Conservation (phyloP, 441 rosid genomes). For the Eutrema salsugineum region DNA sequence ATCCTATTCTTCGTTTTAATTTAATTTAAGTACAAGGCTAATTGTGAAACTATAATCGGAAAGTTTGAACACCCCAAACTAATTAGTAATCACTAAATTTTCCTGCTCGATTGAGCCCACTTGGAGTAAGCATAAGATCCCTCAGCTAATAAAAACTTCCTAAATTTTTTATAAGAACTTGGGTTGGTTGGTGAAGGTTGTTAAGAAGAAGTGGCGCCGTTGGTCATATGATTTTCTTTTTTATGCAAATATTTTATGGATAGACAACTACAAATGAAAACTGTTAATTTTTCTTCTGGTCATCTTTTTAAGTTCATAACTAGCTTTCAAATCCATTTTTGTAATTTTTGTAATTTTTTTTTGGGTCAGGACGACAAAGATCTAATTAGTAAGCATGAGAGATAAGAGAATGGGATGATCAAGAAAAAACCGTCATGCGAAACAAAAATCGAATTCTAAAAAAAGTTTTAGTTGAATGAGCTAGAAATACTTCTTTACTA, state of each 20-base stretch:
- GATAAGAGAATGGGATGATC: neutral
- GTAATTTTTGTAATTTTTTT: neutral
- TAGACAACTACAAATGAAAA: neutral
- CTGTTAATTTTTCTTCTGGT: neutral
- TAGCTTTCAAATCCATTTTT: neutral
- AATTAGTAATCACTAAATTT: neutral
- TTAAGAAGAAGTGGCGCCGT: constrained; percentile 32
- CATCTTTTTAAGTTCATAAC: neutral
- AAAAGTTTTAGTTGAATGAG: neutral
- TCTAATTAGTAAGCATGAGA: neutral
- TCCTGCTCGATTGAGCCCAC: neutral
- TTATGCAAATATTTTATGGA: neutral
- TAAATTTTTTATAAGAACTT: neutral
- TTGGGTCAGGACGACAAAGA: neutral
- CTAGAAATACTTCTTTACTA: neutral
- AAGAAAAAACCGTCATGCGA: neutral
- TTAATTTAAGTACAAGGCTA: neutral
- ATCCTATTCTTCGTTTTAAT: neutral
- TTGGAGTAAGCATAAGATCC: constrained; percentile 5
- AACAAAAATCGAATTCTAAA: neutral
- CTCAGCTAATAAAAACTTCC: neutral
- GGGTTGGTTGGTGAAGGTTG: constrained; percentile 32
- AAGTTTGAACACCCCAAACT: neutral
- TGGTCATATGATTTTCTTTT: neutral
- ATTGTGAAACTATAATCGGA: constrained; percentile 10